phyloP scores from a whole-genome alignment of 2,329 filamentous ascomycete species.

The Fusarium sulawesiense region DNA sequence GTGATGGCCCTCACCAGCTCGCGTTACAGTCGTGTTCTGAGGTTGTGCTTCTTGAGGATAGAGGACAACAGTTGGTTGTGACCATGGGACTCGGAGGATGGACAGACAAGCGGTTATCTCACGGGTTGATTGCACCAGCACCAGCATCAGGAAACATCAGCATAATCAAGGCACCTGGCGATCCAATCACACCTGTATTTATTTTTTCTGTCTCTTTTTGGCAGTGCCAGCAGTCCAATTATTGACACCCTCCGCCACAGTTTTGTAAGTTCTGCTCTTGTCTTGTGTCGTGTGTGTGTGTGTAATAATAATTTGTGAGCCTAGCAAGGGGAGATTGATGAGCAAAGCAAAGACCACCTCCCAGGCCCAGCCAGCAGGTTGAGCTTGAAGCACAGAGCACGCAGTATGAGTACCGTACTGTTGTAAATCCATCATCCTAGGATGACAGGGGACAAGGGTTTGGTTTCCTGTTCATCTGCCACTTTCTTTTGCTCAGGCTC shows the following conservation, averaged over 20 bases:
- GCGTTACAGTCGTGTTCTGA: conserved; percentile 30
- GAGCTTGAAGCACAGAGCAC: conserved; percentile 14
- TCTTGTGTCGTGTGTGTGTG: conserved; percentile 14
- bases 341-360: conserved; percentile 38
- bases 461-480: conserved; percentile 37
- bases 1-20: conserved; percentile 39
- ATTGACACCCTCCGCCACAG: conserved; percentile 45
- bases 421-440: conserved; percentile 7
- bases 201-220: background rate
- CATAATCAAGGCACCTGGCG: conserved; percentile 15
- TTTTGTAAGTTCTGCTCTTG: conserved; percentile 24
- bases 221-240: background rate
- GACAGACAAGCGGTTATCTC: conserved; percentile 22
- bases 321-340: conserved; percentile 42
- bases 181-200: conserved; percentile 29
- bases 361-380: conserved; percentile 31
- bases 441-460: conserved; percentile 44
- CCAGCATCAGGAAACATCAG: conserved; percentile 10
- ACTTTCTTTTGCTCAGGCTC: conserved; percentile 20
- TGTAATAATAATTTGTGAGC: conserved; percentile 28
- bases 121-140: conserved; percentile 13
- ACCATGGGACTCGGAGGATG: conserved; percentile 19
- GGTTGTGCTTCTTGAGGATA: conserved; percentile 22
- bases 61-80: conserved; percentile 28
- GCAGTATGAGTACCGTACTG: conserved; percentile 16